Base-by-base conservation (phyloP, 331 rosid genomes). In the Malus hybrid region DNA sequence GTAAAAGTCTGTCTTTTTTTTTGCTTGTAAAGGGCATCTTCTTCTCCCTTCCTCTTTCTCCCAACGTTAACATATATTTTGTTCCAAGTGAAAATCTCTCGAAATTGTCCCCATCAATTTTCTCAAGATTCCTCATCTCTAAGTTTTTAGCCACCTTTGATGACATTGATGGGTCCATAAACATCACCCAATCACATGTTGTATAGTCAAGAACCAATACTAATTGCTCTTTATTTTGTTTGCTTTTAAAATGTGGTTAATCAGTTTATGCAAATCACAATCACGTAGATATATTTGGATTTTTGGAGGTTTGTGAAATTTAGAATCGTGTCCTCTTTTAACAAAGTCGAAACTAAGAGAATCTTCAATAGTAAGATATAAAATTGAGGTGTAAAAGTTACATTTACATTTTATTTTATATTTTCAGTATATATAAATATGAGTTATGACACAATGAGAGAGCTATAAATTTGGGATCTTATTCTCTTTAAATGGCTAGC, bases 91-190 rank as follows among this genome's bases (percentile, higher is more conserved):
- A 77, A 50, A 87, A 80, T 85, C 83, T 65, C 77, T 71, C 82
- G 39, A 77, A 86, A 18, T 20, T 80, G 89, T 93, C 87, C 42
- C 87, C 85, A 78, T 42, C 59, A 59, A 52, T 44, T 62, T 63
- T 60, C 20, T 69, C 63, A 73, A 86, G 90, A 91, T 88, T 87
- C 93, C 90, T 87, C 81, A 88, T 91, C 92, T 83, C 89, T 19
- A 76, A 60, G 77, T 55, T 39, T 33, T 73, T 55, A 28, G 73
- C 85, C 77, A 69, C 77, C 75, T 13, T 12, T 19, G 44, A 60
- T 70, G 19, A 75, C 18, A 75, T 75, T 78, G 80, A 81, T 10
- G 9, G 34, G 80, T 2, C 15, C 81, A 50, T 28, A 20, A 31
- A 12, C 74, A 70, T 68, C 69, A 31, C 62, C 76, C 75, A 24